Evolutionary conservation across 2,329 filamentous ascomycete species (phyloP).

Genomic region (Hortaea sp.): DNA sequence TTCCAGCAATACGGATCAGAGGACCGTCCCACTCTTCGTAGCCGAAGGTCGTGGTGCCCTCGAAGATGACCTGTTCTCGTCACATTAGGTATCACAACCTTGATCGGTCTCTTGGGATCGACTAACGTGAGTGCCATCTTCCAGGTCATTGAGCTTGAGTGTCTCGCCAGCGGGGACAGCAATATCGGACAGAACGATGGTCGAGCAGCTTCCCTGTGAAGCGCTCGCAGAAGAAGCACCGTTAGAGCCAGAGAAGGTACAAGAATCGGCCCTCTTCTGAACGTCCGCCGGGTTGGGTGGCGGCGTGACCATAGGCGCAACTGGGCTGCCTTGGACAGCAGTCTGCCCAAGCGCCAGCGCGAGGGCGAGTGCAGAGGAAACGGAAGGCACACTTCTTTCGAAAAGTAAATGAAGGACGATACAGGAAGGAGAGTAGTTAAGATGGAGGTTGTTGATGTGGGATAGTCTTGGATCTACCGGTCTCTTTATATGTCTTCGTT

Average conservation of each 20-base stretch:
- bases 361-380: not conserved
- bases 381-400: not conserved
- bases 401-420: not conserved
- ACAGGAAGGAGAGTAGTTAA: not conserved
- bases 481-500: not conserved
- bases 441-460: not conserved
- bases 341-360: conserved; percentile 2
- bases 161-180: conserved; percentile 28
- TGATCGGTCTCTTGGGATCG: not conserved
- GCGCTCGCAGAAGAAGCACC: conserved; percentile 19
- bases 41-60: conserved; percentile 56
- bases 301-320: conserved; percentile 4
- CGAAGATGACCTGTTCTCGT: conserved; percentile 43
- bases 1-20: conserved; percentile 52
- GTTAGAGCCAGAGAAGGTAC: conserved; percentile 22
- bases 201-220: conserved; percentile 20
- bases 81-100: too few species aligned
- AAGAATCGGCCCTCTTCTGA: conserved; percentile 14
- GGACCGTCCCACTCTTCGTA: conserved; percentile 58
- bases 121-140: conserved; percentile 24
- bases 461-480: not conserved
- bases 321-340: not conserved
- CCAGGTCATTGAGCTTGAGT: conserved; percentile 27
- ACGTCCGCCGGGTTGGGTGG: conserved; percentile 2
- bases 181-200: conserved; percentile 29